These are phyloP conservation scores for Monosporascus sp. DNA, from an alignment of 2,329 filamentous ascomycete genomes.

Conservation along the genomic window DNA sequence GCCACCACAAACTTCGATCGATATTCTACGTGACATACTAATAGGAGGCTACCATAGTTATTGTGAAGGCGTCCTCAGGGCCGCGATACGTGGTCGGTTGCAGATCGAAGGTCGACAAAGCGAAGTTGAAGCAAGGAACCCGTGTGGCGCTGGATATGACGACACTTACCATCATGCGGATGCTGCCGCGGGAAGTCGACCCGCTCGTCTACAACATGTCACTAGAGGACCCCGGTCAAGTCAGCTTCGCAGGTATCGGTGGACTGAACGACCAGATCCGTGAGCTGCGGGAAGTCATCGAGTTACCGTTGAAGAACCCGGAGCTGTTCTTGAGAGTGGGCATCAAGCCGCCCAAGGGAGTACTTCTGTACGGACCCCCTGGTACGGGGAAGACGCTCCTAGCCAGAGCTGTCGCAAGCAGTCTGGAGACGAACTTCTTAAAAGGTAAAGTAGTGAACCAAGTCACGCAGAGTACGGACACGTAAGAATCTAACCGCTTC, in stretches of 20 bases:
- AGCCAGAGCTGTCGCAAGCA: constrained; percentile 90
- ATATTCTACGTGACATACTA: not conserved
- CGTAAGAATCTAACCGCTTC: constrained; percentile 3
- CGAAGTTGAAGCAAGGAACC: constrained; percentile 95
- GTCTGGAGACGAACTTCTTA: constrained; percentile 95
- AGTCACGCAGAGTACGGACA: not conserved
- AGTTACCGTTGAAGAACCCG: constrained; percentile 96
- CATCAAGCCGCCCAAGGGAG: constrained; percentile 98
- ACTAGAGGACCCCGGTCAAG: constrained; percentile 91
- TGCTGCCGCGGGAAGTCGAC: constrained; percentile 97
- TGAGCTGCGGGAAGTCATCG: constrained; percentile 95
- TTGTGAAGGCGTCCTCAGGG: constrained; percentile 96
- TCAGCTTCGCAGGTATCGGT: constrained; percentile 97
- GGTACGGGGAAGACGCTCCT: constrained; percentile 96
- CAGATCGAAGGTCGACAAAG: constrained; percentile 96
- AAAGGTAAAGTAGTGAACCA: constrained; percentile 60
- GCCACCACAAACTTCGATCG: not conserved
- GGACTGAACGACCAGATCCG: constrained; percentile 97
- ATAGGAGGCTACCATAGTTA: constrained; percentile 55
- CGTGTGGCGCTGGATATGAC: constrained; percentile 99
- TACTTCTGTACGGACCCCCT: constrained; percentile 90
- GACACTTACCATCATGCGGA: constrained; percentile 98
- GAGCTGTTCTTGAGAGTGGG: constrained; percentile 95
- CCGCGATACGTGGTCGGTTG: constrained; percentile 98
- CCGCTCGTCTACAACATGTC: constrained; percentile 99